Percentiles rank a stretch among this genome's conserved stretches.
Evolutionary conservation across 2,329 filamentous ascomycete species (phyloP).

Genomic region (Stachybotrys echinatus): DNA sequence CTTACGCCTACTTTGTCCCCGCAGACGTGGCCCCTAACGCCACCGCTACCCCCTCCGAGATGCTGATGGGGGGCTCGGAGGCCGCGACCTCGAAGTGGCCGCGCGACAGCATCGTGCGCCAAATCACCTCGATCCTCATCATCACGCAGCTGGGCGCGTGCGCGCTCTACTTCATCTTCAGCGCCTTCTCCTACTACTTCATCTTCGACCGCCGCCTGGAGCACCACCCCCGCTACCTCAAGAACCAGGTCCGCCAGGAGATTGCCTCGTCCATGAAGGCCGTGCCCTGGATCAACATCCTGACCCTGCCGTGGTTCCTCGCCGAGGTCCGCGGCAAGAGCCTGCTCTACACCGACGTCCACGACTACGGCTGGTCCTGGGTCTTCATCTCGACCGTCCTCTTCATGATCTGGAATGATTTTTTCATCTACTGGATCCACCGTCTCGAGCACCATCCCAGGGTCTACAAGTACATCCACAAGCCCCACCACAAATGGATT

Average conservation of each 20-base stretch:
- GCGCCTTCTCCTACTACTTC: slow-evolving; percentile 67
- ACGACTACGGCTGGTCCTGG: slow-evolving; percentile 35
- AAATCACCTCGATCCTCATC: slow-evolving; percentile 30
- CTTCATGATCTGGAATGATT: slow-evolving; percentile 41
- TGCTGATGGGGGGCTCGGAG: background rate
- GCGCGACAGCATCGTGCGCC: slow-evolving; percentile 35
- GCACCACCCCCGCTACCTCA: slow-evolving; percentile 41
- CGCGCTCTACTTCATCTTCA: slow-evolving; percentile 58
- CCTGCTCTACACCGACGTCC: slow-evolving; percentile 31
- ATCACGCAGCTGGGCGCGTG: slow-evolving; percentile 33
- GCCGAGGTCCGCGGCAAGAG: slow-evolving; percentile 41
- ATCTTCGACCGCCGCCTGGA: slow-evolving; percentile 45
- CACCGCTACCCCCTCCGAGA: slow-evolving; percentile 4
- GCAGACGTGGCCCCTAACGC: slow-evolving; percentile 7
- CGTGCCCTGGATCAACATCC: slow-evolving; percentile 37
- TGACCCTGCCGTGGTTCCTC: slow-evolving; percentile 40
- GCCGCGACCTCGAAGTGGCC: slow-evolving; percentile 22
- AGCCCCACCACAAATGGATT: slow-evolving; percentile 45
- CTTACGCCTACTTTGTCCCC: slow-evolving; percentile 32
- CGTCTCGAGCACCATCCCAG: slow-evolving; percentile 38
- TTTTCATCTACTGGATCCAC: slow-evolving; percentile 43
- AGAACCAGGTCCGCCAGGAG: slow-evolving; percentile 40
- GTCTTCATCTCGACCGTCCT: slow-evolving; percentile 28
- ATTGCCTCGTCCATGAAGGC: slow-evolving; percentile 35
- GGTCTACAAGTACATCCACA: slow-evolving; percentile 41